Evolutionary conservation across 1,284 basidiomycete genomes (phyloP).

Genomic region (Rhodotorula sp.): DNA sequence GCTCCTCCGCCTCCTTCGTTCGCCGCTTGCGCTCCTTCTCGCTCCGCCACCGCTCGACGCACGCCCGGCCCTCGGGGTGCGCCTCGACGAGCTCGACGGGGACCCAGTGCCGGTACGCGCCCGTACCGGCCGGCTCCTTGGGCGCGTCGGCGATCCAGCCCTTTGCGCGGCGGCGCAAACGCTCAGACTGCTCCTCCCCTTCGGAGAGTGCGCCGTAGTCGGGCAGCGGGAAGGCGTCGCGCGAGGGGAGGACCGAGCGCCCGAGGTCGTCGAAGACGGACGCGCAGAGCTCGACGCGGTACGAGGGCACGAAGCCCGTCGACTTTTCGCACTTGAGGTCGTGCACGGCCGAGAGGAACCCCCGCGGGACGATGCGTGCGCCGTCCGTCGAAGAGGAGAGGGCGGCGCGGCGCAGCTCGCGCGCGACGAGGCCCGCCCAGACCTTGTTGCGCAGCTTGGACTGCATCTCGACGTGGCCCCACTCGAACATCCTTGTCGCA

Average conservation of each 20-base stretch:
- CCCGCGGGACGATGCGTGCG: not conserved
- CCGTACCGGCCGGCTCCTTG: not conserved
- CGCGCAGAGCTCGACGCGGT: slow-evolving; percentile 29
- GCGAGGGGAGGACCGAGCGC: not conserved
- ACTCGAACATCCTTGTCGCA: slow-evolving; percentile 37
- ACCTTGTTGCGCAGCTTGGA: slow-evolving; percentile 11
- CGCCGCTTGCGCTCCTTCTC: not conserved
- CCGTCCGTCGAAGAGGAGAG: not conserved
- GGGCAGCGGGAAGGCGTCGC: slow-evolving; percentile 19
- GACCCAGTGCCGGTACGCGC: slow-evolving; percentile 22
- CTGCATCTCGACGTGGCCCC: slow-evolving; percentile 27
- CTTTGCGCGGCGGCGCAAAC: not conserved
- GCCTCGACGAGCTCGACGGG: slow-evolving; percentile 12
- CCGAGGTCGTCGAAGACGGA: slow-evolving; percentile 5
- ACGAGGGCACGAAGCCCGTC: slow-evolving; percentile 21
- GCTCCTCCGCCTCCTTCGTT: slow-evolving; percentile 7
- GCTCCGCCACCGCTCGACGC: slow-evolving; percentile 1
- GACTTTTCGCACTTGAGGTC: slow-evolving; percentile 18
- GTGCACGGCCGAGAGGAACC: slow-evolving; percentile 2
- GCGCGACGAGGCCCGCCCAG: slow-evolving; percentile 20
- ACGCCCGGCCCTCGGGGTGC: not conserved
- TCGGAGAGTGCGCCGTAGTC: not conserved
- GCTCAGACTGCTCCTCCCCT: not conserved
- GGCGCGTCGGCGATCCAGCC: slow-evolving; percentile 1
- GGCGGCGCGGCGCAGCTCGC: slow-evolving; percentile 11